Percentiles rank a stretch among this genome's conserved stretches.
These are phyloP conservation scores for Backusella westeae DNA, from an alignment of 192 early-diverging fungal species.

Conservation along the genomic window DNA sequence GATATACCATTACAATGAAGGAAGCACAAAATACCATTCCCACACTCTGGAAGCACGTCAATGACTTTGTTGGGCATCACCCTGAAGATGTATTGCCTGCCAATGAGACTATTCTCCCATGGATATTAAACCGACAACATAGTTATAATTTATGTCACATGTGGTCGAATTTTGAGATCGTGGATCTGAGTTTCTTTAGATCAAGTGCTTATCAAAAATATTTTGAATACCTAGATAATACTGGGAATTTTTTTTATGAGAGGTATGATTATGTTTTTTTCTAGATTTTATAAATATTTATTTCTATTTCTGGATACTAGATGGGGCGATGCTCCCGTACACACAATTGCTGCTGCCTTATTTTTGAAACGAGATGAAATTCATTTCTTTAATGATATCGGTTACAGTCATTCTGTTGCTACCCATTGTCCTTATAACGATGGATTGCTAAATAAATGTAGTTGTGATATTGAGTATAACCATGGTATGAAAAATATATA, in stretches of 20 bases:
- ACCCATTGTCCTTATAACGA: conserved; percentile 68
- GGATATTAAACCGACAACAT: conserved; percentile 51
- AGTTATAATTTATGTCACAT: conserved; percentile 67
- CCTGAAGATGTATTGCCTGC: conserved; percentile 36
- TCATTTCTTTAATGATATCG: conserved; percentile 76
- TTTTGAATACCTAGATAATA: conserved; percentile 70
- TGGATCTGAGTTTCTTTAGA: conserved; percentile 65
- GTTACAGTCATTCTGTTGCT: conserved; percentile 59
- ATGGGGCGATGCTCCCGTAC: conserved; percentile 72
- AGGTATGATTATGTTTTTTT: conserved; percentile 31
- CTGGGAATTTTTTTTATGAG: conserved; percentile 89
- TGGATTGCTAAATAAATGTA: conserved; percentile 39
- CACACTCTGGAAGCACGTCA: conserved; percentile 66
- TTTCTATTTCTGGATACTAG: conserved; percentile 33
- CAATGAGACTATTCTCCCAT: conserved; percentile 37
- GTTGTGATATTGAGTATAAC: conserved; percentile 29
- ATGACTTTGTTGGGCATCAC: conserved; percentile 42
- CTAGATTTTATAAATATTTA: not conserved
- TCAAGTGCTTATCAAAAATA: conserved; percentile 63
- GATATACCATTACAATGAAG: conserved; percentile 14
- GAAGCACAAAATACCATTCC: conserved; percentile 46
- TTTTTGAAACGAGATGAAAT: conserved; percentile 63
- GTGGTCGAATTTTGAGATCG: conserved; percentile 91
- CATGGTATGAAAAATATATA: conserved; percentile 3
- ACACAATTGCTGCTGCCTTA: conserved; percentile 63